These are phyloP conservation scores for Sphaerulina vaccinii DNA, from an alignment of 2,329 filamentous ascomycete species.

Conservation along the genomic window DNA sequence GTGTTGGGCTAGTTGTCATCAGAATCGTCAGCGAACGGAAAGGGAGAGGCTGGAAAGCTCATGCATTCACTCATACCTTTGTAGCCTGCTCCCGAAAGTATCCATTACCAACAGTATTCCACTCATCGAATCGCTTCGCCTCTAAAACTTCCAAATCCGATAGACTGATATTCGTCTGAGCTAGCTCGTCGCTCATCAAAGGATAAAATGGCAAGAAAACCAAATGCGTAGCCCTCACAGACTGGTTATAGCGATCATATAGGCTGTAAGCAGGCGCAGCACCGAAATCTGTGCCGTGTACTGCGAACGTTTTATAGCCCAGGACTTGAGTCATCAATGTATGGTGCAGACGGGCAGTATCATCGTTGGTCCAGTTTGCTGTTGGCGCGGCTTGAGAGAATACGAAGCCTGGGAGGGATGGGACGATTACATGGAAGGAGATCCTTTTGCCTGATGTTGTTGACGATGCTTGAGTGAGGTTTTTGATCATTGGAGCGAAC, in stretches of 20 bases:
- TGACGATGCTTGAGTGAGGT: conserved; percentile 25
- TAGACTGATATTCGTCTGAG: conserved; percentile 34
- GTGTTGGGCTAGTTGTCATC: conserved; percentile 37
- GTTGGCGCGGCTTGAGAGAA: conserved; percentile 44
- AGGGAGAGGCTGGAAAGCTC: neutral
- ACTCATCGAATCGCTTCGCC: conserved; percentile 36
- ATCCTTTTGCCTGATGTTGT: conserved; percentile 26
- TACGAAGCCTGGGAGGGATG: conserved; percentile 56
- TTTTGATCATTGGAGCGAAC: conserved; percentile 41
- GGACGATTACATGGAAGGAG: conserved; percentile 58
- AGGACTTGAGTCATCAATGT: conserved; percentile 42
- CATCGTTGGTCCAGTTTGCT: conserved; percentile 38
- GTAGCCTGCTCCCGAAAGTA: conserved; percentile 13
- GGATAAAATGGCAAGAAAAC: conserved; percentile 40
- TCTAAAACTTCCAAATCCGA: conserved; percentile 29
- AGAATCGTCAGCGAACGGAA: too few species aligned
- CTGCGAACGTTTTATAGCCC: conserved; percentile 41
- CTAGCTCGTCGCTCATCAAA: conserved; percentile 26
- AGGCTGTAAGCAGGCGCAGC: conserved; percentile 42
- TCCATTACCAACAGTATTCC: conserved; percentile 35
- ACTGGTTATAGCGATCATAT: conserved; percentile 36
- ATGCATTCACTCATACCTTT: conserved; percentile 10
- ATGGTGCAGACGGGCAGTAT: conserved; percentile 41
- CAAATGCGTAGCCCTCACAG: conserved; percentile 42
- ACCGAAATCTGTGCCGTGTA: conserved; percentile 44